A percentile compares a stretch with the other conserved stretches of the same genome.
phyloP scores from a whole-genome alignment of 2,329 filamentous ascomycete species.

The Calonectria leucothoes region DNA sequence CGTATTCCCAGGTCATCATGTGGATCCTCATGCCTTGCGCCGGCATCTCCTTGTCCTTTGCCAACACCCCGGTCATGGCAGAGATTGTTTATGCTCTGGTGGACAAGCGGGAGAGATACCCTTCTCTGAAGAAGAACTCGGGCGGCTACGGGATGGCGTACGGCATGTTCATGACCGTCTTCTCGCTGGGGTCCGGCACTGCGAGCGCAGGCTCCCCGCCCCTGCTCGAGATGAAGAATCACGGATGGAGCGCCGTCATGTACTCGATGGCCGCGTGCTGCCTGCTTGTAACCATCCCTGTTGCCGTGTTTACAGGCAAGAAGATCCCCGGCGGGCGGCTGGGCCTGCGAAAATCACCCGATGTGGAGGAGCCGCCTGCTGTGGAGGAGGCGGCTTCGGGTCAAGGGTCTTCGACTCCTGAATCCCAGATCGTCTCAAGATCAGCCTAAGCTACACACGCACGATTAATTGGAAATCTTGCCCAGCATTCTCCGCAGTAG shows the following conservation, averaged over 20 bases:
- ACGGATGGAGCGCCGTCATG: constrained; percentile 25
- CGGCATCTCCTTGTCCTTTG: constrained; percentile 23
- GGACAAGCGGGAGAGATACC: constrained; percentile 21
- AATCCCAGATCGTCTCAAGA: not conserved
- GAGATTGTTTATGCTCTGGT: constrained; percentile 23
- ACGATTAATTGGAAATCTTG: not conserved
- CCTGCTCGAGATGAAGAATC: constrained; percentile 7
- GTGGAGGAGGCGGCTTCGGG: not conserved
- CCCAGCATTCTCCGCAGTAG: not conserved
- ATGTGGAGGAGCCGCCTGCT: not conserved
- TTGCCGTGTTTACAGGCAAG: constrained; percentile 16
- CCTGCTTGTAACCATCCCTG: constrained; percentile 5
- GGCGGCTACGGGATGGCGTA: constrained; percentile 30
- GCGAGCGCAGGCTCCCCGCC: constrained; percentile 19
- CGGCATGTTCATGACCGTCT: constrained; percentile 27
- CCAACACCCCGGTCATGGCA: constrained; percentile 28
- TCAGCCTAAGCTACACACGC: not conserved
- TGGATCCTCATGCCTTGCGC: constrained; percentile 24
- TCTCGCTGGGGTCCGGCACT: constrained; percentile 24
- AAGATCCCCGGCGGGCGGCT: constrained; percentile 15
- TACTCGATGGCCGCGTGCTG: constrained; percentile 15
- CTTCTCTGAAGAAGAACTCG: constrained; percentile 16
- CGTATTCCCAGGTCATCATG: constrained; percentile 1
- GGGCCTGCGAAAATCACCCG: not conserved
- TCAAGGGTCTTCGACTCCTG: not conserved